Percentiles rank a stretch among this genome's conserved stretches.
These are phyloP conservation scores for Cercis canadensis DNA, from an alignment of 306 rosid species.

Conservation along the genomic window DNA sequence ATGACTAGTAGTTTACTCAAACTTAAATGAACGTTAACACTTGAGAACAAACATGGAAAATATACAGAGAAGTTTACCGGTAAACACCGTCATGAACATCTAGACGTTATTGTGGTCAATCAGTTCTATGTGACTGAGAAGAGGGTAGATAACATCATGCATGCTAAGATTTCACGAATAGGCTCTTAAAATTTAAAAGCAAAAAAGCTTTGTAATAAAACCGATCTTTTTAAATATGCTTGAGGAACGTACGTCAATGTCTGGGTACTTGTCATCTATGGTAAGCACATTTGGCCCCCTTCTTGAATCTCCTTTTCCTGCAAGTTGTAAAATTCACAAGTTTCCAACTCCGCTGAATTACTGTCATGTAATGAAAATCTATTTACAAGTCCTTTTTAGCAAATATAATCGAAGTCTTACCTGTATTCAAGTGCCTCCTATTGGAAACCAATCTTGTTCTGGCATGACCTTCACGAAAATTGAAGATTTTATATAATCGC, in stretches of 20 bases:
- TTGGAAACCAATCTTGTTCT: constrained; percentile 50
- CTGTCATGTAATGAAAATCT: no score
- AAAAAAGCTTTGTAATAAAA: background rate
- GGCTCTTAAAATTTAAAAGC: background rate
- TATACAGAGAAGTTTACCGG: background rate
- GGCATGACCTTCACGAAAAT: constrained; percentile 51
- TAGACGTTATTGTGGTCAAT: background rate
- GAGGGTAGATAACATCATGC: background rate
- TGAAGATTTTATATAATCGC: constrained; percentile 62
- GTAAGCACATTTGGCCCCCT: constrained; percentile 35
- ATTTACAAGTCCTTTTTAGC: background rate
- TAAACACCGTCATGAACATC: background rate
- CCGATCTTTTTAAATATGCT: background rate
- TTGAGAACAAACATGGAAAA: background rate
- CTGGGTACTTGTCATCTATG: constrained; percentile 46
- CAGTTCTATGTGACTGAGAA: background rate
- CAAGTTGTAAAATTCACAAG: constrained; percentile 12
- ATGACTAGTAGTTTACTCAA: background rate
- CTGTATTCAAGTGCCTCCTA: constrained; percentile 42
- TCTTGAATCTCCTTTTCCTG: constrained; percentile 53
- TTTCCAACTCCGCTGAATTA: background rate
- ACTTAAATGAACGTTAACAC: background rate
- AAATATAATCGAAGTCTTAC: constrained; percentile 35
- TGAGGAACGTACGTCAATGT: constrained; percentile 53
- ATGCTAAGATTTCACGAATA: background rate